Evolutionary conservation across 768 basidiomycete genomes (phyloP), one percentile per base, ranked within the genome.

Genomic region (Kwoniella botswanensis): DNA sequence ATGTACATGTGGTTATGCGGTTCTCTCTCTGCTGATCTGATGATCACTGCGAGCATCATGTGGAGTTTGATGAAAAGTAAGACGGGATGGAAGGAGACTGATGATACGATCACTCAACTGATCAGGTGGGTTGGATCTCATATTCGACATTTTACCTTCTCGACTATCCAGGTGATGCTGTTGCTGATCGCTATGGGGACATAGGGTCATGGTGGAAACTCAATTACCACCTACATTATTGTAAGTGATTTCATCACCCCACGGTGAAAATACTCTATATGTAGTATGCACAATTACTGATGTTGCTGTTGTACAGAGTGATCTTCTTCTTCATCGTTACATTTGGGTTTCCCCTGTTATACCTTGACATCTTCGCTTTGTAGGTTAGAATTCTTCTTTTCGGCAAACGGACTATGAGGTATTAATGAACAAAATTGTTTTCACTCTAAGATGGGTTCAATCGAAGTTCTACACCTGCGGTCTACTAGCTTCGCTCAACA

Each of bases 401-500:
- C 35, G 35, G 6, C 35, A 35, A 1, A 35, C 35, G 35, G 35
- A 9, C 1, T 35, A 35, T 35, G 35, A 35, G 35, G 35, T 35
- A 35, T 35, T 35, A 35, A 35, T 35, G 6, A 35, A 35, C 35
- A 35, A 35, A 35, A 35, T 35, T 35, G 35, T 35, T n/a, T 21
- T 43, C 11, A 60, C 29, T 26, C 9, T 50, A 4, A 62, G 60
- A 69, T 62, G 53, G 60, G 43, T 62, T n/a, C 29, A 53, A 24
- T 46, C 68, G 12, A 63, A 69, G 13, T 50, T 62, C 29, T 69
- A 67, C 22, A 44, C 52, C 24, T 67, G 66, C 46, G 66, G 66
- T 9, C 12, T 67, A 46, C 58, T 67, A 0, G 66, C 68, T 26
- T 63, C 61, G 6, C 46, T 70, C n/a, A 70, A 70, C 41, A 63